Evolutionary conservation across 176 grass and related monocot species (phyloP), one percentile per base, ranked within the genome.

Genomic region (Dendrocalamus sinicus): DNA sequence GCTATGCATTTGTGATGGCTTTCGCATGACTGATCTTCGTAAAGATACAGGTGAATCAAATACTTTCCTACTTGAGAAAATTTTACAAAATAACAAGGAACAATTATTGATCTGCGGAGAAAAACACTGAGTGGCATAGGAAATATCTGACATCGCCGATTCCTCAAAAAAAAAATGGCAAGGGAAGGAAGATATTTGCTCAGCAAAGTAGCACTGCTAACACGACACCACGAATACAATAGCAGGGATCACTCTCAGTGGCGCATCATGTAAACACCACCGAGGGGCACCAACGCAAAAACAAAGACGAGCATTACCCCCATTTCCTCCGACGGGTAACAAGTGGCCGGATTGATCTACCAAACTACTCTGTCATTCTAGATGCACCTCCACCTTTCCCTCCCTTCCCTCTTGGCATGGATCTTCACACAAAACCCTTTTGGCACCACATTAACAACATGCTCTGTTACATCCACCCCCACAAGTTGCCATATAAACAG

Each of bases 401-500:
- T 39, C 23, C 22, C 6, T 53, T 69, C 40, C 41, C 35, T 37
- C 35, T 53, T 45, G 35, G 22, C 61, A 32, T 22, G 71, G 57
- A 75, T 65, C 30, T 76, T 84, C 17, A 16, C 26, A n/a, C 20
- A 39, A 50, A 50, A 39, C 70, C 19, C 65, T 63, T 54, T 35
- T 72, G 45, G 35, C 70, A 8, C n/a, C 45, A 40, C 74, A 53
- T 47, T 45, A 7, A 47, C 35, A 22, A 58, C 23, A 17, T 8
- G 28, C 24, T 55, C 47, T 59, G 79, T 79, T 58, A 68, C 79
- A 87, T 83, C 59, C 54, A 50, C 58, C 8, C 64, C 58, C 58
- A 73, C 77, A 90, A 91, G 80, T 84, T 69, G 85, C n/a, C 80
- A 75, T 23, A 37, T 84, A 80, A 87, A 80, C 69, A 80, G 84